Base-by-base conservation (phyloP, 2,329 filamentous ascomycete genomes). In the Alternaria atra region DNA sequence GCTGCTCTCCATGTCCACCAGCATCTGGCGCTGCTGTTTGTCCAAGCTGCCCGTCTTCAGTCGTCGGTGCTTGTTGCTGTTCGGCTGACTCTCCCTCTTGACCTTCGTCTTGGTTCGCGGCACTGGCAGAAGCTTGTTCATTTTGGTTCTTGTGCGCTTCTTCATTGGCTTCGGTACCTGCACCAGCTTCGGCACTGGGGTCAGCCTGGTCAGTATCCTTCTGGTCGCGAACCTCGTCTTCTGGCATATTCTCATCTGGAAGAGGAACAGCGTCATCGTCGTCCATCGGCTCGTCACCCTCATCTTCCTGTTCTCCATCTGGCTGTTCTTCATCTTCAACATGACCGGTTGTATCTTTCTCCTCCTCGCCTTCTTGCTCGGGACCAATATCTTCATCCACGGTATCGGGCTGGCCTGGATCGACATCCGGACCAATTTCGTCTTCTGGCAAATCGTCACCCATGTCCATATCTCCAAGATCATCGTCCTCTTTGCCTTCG, bases 141-240 rank as follows among this genome's bases (percentile, higher is more conserved):
- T 91, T 84, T 69, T 85, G 84, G 23, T 88, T 81, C 56, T 89
- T 84, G 30, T 79, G 74, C 9, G 69, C 68, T 64, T 80, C 75
- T 42, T 89, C 84, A 51, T 90, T 87, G 55, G 90, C 85, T 48
- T 91, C 89, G 51, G 88, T 85, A 2, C 90, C 89, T 13, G 86
- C 84, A 42, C 86, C 84, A 60, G 90, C 86, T n/a, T 91, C 87
- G 2, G 84, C 82, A 68, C 85, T 80, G 1, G 73, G 67, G 30
- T 84, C 83, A 4, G 86, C 81, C 43, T 84, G 82, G 54, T 83
- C 80, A 10, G 83, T 78, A 30, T 85, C 83, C 34, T 82, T 79
- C 13, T 83, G 78, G 8, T 80, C 75, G 42, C 81, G 79, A 59
- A 82, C 77, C 17, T 81, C 76, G 12, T 83, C 81, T 29, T 81